These are phyloP conservation scores for Nicotiana benthamiana DNA, from an alignment of 257 asterid genomes.

Conservation along the genomic window DNA sequence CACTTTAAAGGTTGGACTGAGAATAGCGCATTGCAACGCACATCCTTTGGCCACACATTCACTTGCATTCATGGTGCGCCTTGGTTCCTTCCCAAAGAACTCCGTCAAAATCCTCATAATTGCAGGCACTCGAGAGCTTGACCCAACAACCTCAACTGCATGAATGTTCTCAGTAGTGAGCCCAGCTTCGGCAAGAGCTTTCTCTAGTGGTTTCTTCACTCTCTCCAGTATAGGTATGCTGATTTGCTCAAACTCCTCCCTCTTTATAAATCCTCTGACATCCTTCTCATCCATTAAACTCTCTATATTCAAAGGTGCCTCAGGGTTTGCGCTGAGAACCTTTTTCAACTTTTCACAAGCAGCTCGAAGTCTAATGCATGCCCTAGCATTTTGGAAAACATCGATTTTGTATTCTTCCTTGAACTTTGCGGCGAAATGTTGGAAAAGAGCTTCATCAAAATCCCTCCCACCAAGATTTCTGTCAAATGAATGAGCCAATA, in stretches of 20 bases:
- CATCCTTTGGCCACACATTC: conserved; percentile 94
- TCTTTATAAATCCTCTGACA: conserved; percentile 9
- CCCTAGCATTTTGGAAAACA: conserved; percentile 80
- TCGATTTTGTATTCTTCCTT: conserved; percentile 92
- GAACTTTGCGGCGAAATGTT: conserved; percentile 82
- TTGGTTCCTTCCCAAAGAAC: conserved; percentile 83
- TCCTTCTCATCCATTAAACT: conserved; percentile 12
- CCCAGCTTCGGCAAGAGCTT: conserved; percentile 84
- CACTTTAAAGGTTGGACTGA: conserved; percentile 90
- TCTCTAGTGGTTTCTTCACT: conserved; percentile 84
- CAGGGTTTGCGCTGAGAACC: conserved; percentile 10
- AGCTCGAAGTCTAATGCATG: conserved; percentile 34
- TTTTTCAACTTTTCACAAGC: conserved; percentile 13
- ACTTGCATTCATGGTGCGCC: conserved; percentile 98
- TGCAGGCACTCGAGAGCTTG: conserved; percentile 94
- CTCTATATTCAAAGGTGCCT: conserved; percentile 13
- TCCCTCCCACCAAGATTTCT: conserved; percentile 91
- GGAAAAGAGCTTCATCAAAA: conserved; percentile 84
- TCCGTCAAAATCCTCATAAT: conserved; percentile 69
- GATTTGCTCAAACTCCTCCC: conserved; percentile 78
- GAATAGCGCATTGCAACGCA: conserved; percentile 87
- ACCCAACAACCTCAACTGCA: conserved; percentile 88
- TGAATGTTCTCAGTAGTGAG: conserved; percentile 51
- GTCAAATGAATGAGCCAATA: conserved; percentile 84
- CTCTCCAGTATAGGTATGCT: conserved; percentile 82